Percentiles rank a stretch among this genome's conserved stretches.
These are phyloP conservation scores for Mycosarcoma mackinlayi DNA, from an alignment of 1,284 basidiomycete genomes.

Conservation along the genomic window DNA sequence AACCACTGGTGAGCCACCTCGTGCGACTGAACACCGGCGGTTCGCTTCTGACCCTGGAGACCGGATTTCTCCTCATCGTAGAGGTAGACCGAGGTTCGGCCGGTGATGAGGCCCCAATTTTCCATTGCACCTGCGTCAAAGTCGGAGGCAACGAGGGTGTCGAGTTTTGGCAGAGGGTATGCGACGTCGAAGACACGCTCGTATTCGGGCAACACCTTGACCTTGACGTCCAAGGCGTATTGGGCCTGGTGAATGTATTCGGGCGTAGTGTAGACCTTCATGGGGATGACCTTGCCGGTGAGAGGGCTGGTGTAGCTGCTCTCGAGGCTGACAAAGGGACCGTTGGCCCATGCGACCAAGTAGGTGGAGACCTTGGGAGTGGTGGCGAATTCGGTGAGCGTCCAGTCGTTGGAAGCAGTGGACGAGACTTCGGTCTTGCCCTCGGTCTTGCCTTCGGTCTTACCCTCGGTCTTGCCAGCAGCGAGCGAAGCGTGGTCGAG, in stretches of 20 bases:
- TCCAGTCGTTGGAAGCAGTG: slow-evolving; percentile 63
- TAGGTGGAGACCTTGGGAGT: slow-evolving; percentile 82
- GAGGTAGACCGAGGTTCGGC: slow-evolving; percentile 83
- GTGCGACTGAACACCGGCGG: slow-evolving; percentile 83
- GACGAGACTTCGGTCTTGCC: slow-evolving; percentile 40
- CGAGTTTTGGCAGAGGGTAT: slow-evolving; percentile 85
- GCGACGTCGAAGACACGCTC: slow-evolving; percentile 88
- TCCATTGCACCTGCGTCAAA: slow-evolving; percentile 96
- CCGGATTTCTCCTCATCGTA: slow-evolving; percentile 83
- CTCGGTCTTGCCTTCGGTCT: slow-evolving; percentile 57
- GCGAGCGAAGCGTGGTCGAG: slow-evolving; percentile 73
- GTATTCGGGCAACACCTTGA: slow-evolving; percentile 87
- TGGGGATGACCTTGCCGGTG: slow-evolving; percentile 82
- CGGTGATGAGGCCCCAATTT: slow-evolving; percentile 86
- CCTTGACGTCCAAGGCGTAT: slow-evolving; percentile 87
- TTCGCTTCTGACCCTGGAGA: slow-evolving; percentile 80
- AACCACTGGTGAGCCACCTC: slow-evolving; percentile 76
- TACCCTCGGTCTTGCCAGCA: slow-evolving; percentile 69
- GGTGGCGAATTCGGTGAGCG: slow-evolving; percentile 64
- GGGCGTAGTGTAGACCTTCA: slow-evolving; percentile 85
- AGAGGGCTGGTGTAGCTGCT: slow-evolving; percentile 83
- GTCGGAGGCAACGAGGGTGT: slow-evolving; percentile 72
- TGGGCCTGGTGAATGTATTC: slow-evolving; percentile 83
- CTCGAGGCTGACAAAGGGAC: slow-evolving; percentile 80
- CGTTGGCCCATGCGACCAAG: slow-evolving; percentile 90